Percentiles rank a stretch among this genome's conserved stretches.
Conservation (phyloP, 495 filamentous ascomycete genomes). For the Podospora pseudocomata region DNA sequence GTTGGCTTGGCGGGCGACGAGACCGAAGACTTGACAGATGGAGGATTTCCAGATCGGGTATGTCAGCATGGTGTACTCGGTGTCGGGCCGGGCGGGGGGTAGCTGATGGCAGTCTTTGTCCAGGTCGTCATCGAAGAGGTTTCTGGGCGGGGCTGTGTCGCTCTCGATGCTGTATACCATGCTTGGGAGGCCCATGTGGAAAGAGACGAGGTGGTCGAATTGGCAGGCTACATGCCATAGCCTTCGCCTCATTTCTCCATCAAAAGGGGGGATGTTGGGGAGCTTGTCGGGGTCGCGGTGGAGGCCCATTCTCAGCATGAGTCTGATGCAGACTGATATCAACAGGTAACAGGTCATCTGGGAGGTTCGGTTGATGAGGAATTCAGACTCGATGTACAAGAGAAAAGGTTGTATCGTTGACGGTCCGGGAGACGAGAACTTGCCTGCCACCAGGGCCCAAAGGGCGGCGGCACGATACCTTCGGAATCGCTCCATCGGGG, state of each 20-base stretch:
- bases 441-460: constrained; percentile 42
- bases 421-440: constrained; percentile 44
- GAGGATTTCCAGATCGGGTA: constrained; percentile 48
- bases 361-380: constrained; percentile 41
- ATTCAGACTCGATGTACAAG: constrained; percentile 46
- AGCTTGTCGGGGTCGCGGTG: constrained; percentile 51
- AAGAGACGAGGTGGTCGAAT: constrained; percentile 49
- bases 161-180: constrained; percentile 47
- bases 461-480: constrained; percentile 37
- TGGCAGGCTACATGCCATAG: constrained; percentile 51
- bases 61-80: constrained; percentile 47
- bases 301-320: constrained; percentile 55
- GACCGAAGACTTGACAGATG: constrained; percentile 37
- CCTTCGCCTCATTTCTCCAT: constrained; percentile 55
- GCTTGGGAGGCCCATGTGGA: constrained; percentile 53
- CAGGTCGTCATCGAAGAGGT: constrained; percentile 51
- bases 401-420: constrained; percentile 49
- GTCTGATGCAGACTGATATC: constrained; percentile 43
- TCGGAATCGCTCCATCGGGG: constrained; percentile 37
- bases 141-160: constrained; percentile 45
- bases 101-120: constrained; percentile 40
- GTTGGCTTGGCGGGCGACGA: constrained; percentile 40
- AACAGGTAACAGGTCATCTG: constrained; percentile 49
- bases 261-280: constrained; percentile 50
- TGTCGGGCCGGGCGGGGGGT: constrained; percentile 40